Percentiles rank a stretch among this genome's conserved stretches.
These are phyloP conservation scores for Talaromyces sp. DNA, from an alignment of 2,329 filamentous ascomycete species.

Conservation along the genomic window DNA sequence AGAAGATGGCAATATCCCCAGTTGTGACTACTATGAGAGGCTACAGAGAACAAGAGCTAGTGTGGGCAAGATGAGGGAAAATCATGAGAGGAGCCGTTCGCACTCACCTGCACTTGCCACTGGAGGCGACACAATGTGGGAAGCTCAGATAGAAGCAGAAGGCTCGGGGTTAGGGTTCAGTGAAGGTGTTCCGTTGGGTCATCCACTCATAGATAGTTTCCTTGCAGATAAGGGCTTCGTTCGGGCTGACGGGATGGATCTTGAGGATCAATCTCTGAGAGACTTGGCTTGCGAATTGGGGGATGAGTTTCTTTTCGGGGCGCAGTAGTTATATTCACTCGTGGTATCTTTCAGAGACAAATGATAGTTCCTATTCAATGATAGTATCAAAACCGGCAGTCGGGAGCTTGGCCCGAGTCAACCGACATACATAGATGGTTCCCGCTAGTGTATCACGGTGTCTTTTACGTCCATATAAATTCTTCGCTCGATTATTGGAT, in stretches of 20 bases:
- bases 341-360: slow-evolving; percentile 7
- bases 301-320: slow-evolving; percentile 21
- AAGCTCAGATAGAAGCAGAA: slow-evolving; percentile 17
- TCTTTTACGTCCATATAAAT: slow-evolving; percentile 4
- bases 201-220: slow-evolving; percentile 24
- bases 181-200: slow-evolving; percentile 19
- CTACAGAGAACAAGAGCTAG: slow-evolving; percentile 21
- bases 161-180: slow-evolving; percentile 11
- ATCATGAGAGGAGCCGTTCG: slow-evolving; percentile 1
- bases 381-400: slow-evolving; percentile 8
- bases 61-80: slow-evolving; percentile 22
- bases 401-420: slow-evolving; percentile 8
- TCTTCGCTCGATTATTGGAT: slow-evolving; percentile 12
- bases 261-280: slow-evolving; percentile 18
- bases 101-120: background rate
- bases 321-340: background rate
- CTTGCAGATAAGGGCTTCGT: slow-evolving; percentile 20
- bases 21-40: slow-evolving; percentile 25
- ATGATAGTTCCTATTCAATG: slow-evolving; percentile 9
- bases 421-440: slow-evolving; percentile 10
- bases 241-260: slow-evolving; percentile 21
- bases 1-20: slow-evolving; percentile 26
- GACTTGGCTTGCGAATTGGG: slow-evolving; percentile 21
- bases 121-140: slow-evolving; percentile 10
- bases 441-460: slow-evolving; percentile 5